phyloP scores from a whole-genome alignment of 1,139 yeast species.

The Taphrina populina region DNA sequence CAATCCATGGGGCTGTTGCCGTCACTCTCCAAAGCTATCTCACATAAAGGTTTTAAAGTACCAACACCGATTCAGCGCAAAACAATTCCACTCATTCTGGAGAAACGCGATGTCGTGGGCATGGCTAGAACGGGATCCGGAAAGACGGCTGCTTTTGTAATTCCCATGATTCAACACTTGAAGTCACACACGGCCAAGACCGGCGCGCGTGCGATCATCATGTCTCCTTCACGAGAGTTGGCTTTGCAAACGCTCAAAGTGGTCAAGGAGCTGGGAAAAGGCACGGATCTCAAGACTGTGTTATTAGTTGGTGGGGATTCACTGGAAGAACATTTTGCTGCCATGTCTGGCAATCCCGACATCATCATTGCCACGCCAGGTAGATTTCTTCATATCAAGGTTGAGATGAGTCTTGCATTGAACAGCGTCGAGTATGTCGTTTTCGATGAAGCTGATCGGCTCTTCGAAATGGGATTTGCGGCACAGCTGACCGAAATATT shows the following conservation, averaged over 20 bases:
- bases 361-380: conserved; percentile 95
- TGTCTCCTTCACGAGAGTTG: conserved; percentile 91
- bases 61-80: conserved; percentile 98
- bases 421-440: conserved; percentile 82
- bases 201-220: conserved; percentile 82
- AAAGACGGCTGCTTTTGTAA: conserved; percentile 95
- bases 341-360: conserved; percentile 94
- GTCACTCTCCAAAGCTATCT: conserved; percentile 64
- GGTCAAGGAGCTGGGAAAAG: conserved; percentile 80
- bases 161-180: conserved; percentile 84
- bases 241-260: conserved; percentile 90
- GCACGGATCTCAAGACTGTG: conserved; percentile 77
- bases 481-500: conserved; percentile 89
- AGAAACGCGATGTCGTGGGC: conserved; percentile 91
- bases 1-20: conserved; percentile 71
- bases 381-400: conserved; percentile 88
- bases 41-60: conserved; percentile 82
- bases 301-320: conserved; percentile 96
- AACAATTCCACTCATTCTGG: conserved; percentile 84
- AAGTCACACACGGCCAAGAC: conserved; percentile 68
- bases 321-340: conserved; percentile 87
- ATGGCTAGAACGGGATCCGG: conserved; percentile 99
- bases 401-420: conserved; percentile 88
- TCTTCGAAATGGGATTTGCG: conserved; percentile 95
- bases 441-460: conserved; percentile 93